These are phyloP conservation scores for Xylaria sp. DNA, from an alignment of 2,329 filamentous ascomycete species.

Conservation along the genomic window DNA sequence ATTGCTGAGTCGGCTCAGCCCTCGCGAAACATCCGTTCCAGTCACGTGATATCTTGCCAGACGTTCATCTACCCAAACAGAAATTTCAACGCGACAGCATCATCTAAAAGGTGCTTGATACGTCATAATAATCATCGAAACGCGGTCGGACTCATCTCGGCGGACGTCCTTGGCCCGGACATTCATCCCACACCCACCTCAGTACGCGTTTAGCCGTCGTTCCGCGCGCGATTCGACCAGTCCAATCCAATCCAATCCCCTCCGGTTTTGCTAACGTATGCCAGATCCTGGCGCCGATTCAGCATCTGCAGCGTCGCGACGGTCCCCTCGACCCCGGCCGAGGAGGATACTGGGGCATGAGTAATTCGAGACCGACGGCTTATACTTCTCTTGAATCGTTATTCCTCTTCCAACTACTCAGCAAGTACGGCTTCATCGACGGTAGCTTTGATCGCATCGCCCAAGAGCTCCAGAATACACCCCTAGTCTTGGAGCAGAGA, in stretches of 20 bases:
- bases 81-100: constrained; percentile 47
- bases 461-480: constrained; percentile 77
- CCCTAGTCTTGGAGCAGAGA: constrained; percentile 74
- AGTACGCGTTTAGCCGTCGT: constrained; percentile 45
- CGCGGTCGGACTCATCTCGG: constrained; percentile 45
- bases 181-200: constrained; percentile 27
- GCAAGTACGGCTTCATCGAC: constrained; percentile 72
- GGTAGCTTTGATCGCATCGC: constrained; percentile 78
- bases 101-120: constrained; percentile 43
- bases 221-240: constrained; percentile 18
- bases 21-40: constrained; percentile 22
- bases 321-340: constrained; percentile 66
- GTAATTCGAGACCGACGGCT: constrained; percentile 62
- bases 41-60: constrained; percentile 48
- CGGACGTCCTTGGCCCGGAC: constrained; percentile 36
- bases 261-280: constrained; percentile 43
- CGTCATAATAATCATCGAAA: constrained; percentile 42
- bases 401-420: constrained; percentile 83
- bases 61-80: constrained; percentile 42
- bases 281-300: constrained; percentile 66
- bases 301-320: constrained; percentile 63
- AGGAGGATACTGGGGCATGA: constrained; percentile 67
- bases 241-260: constrained; percentile 9
- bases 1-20: constrained; percentile 17
- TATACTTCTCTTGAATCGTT: constrained; percentile 90